Percentiles rank a stretch among this genome's conserved stretches.
phyloP scores from a whole-genome alignment of 805 yeast genomes.

The Metschnikowia arizonensis region DNA sequence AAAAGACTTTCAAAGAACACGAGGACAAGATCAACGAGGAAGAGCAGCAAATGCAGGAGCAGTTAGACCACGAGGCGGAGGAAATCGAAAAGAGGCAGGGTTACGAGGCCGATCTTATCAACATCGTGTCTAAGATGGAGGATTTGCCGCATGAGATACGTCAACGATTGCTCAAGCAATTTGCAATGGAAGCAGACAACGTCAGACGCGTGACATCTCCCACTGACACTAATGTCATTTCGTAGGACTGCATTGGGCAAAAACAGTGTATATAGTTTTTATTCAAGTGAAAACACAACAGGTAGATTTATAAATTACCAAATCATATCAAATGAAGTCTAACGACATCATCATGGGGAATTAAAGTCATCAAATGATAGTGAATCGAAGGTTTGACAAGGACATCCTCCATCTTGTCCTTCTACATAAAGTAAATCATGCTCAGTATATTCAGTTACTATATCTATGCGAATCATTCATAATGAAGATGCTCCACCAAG shows the following conservation, averaged over 20 bases:
- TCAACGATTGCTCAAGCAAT: constrained; percentile 26
- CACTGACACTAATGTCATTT: constrained; percentile 7
- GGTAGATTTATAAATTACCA: too few species aligned
- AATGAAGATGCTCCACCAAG: background rate
- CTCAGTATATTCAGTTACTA: constrained; percentile 2
- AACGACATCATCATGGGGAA: too few species aligned
- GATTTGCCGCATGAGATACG: constrained; percentile 35
- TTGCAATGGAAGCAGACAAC: constrained; percentile 20
- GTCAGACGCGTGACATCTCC: constrained; percentile 6
- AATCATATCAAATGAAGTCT: too few species aligned
- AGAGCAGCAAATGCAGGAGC: constrained; percentile 25
- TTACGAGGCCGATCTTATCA: constrained; percentile 20
- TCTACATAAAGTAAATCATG: constrained; percentile 1
- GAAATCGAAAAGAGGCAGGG: constrained; percentile 19
- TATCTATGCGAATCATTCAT: constrained; percentile 3
- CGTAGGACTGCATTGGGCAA: background rate
- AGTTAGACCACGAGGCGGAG: constrained; percentile 25
- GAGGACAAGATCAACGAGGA: constrained; percentile 21
- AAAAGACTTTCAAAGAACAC: constrained; percentile 25
- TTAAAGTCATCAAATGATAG: too few species aligned
- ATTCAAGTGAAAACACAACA: background rate
- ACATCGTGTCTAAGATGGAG: constrained; percentile 30
- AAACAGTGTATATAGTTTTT: constrained; percentile 13
- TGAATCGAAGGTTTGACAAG: too few species aligned
- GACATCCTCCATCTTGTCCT: too few species aligned